Evolutionary conservation across 2,329 filamentous ascomycete genomes (phyloP).

Genomic region (Herpotrichia juniperi): DNA sequence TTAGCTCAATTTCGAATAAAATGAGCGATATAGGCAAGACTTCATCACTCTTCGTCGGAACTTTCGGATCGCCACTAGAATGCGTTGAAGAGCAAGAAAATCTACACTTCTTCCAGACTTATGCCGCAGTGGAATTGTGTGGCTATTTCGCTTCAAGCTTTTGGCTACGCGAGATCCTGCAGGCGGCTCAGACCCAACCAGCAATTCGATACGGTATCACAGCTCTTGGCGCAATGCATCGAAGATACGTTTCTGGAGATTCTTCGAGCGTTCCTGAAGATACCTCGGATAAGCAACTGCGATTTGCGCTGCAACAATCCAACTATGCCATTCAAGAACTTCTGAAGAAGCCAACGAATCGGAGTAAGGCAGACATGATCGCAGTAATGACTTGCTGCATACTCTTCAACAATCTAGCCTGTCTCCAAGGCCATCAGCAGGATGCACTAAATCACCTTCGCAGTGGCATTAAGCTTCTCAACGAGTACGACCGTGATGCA

Average conservation of each 20-base stretch:
- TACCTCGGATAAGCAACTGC: constrained; percentile 9
- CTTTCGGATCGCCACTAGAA: not conserved
- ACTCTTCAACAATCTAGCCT: constrained; percentile 13
- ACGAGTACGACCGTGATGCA: constrained; percentile 3
- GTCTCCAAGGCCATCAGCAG: constrained; percentile 14
- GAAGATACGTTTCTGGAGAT: constrained; percentile 8
- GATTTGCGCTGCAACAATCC: constrained; percentile 15
- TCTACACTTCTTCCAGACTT: constrained; percentile 9
- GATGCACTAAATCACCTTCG: constrained; percentile 14
- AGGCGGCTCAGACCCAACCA: constrained; percentile 9
- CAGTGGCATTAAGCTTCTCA: constrained; percentile 9
- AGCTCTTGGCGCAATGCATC: constrained; percentile 16
- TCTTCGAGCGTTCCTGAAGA: constrained; percentile 6
- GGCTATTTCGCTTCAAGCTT: constrained; percentile 13
- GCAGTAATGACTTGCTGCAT: constrained; percentile 12
- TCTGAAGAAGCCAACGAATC: constrained; percentile 1
- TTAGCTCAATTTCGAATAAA: not conserved
- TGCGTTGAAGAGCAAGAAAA: constrained; percentile 1
- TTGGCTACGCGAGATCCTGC: constrained; percentile 11
- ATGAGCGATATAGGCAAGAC: not conserved
- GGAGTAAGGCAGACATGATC: constrained; percentile 4
- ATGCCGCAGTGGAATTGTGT: constrained; percentile 7
- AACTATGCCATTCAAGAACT: constrained; percentile 16
- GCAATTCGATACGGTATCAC: constrained; percentile 17
- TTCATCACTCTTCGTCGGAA: not conserved